These are phyloP conservation scores for Phytophthora fragariae DNA, from an alignment of 352 stramenopile species.

Conservation along the genomic window DNA sequence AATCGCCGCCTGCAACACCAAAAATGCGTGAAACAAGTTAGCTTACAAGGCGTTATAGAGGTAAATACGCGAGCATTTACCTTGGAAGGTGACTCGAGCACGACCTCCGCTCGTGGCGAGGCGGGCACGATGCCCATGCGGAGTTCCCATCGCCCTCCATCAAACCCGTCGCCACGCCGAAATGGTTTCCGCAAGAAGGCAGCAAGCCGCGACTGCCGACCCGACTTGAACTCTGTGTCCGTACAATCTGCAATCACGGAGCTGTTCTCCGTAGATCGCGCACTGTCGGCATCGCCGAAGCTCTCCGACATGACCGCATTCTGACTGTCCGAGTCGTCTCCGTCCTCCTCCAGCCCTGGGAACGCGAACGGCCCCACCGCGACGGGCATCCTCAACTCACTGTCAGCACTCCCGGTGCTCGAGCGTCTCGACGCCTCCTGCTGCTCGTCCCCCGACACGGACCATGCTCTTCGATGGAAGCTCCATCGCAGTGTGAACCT, in stretches of 20 bases:
- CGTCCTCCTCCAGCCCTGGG: constrained; percentile 51
- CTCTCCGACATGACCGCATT: constrained; percentile 78
- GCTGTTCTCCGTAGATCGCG: constrained; percentile 74
- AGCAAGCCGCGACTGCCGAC: constrained; percentile 61
- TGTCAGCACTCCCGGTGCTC: constrained; percentile 35
- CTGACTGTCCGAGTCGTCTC: constrained; percentile 74
- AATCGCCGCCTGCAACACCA: constrained; percentile 57
- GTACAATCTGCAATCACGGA: constrained; percentile 69
- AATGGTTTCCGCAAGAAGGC: constrained; percentile 79
- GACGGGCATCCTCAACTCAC: constrained; percentile 29
- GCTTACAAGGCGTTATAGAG: not conserved
- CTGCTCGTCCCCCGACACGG: constrained; percentile 32
- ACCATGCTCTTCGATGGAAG: constrained; percentile 15
- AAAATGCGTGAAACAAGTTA: not conserved
- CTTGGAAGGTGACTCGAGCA: constrained; percentile 69
- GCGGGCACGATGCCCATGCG: constrained; percentile 56
- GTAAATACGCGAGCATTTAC: constrained; percentile 30
- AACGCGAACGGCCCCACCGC: constrained; percentile 43
- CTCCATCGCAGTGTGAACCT: constrained; percentile 24
- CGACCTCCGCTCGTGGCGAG: constrained; percentile 52
- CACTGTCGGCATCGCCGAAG: constrained; percentile 80
- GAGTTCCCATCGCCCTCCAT: constrained; percentile 51
- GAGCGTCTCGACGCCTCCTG: constrained; percentile 31
- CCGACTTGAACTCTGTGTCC: constrained; percentile 56
- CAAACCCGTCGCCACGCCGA: constrained; percentile 60